Base-by-base conservation (phyloP, 2,329 filamentous ascomycete genomes). In the Metarhizium sp. region DNA sequence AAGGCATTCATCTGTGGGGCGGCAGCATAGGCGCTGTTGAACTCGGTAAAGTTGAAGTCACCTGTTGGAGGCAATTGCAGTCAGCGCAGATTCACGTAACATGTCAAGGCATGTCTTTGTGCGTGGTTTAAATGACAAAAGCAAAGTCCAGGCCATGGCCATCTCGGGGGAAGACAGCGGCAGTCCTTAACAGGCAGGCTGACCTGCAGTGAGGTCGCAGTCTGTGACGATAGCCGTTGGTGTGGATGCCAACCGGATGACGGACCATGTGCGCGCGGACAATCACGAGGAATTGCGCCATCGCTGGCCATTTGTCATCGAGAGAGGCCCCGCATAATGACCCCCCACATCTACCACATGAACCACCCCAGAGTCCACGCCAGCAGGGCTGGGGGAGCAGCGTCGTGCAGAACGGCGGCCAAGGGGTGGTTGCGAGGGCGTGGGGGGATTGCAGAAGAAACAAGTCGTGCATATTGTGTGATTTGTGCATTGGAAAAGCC, bases 231-330 rank as follows among this genome's bases (percentile, higher is more conserved):
- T 8, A 5, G 38, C 4, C n/a, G 38, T 16, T 18, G 11, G 18
- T 36, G 30, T 13, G 32, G 11, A 36, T 13, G 32, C 14, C 30
- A 32, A 50, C 29, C 30, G 29, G 20, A 32, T 30, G 20, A 38
- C n/a, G 5, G n/a, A 45, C 18, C n/a, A 51, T n/a, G 20, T 18
- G 55, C 50, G 32, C 18, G 46, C 57, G 59, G 61, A 57, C 73
- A 71, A 75, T 82, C 80, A 82, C 79, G 79, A 74, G 79, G 69
- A 78, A 83, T 84, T 76, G 78, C 80, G 78, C 75, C 78, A 83
- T 83, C 74, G 69, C 62, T 66, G 63, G 62, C 67, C 67, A 75
- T 75, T 77, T 74, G 72, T 71, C 70, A 71, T 70, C 67, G 59
- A 62, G 68, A 66, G 54, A 20, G 49, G 45, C 46, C 49, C 51